Evolutionary conservation across 1,139 yeast genomes (phyloP), one percentile per base, ranked within the genome.

Genomic region (Tardiomyces depauwii): DNA sequence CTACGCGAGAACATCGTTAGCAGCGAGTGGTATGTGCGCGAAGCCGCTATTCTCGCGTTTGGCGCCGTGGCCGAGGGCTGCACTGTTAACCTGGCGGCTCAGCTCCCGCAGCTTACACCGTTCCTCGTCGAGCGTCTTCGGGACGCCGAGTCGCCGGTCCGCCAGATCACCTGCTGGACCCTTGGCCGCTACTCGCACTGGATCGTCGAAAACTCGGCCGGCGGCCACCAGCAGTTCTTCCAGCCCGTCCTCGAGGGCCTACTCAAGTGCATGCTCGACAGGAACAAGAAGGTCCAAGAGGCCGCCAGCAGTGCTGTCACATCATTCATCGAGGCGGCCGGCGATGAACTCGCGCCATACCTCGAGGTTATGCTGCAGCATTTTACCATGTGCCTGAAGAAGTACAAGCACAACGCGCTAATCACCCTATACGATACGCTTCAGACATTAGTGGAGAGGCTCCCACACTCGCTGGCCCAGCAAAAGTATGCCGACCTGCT

Each of bases 121-220:
- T 89, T 82, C 59, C 71, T 91, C 51, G 89, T 88, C 27, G 87
- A 87, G 48, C 73, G 94, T 57, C 67, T 89, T 51, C 72, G 72
- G 47, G 96, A 89, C 62, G 64, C 68, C 13, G 84, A 88, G 64
- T 82, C 95, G 7, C 76, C 95, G 42, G 95, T 91, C 10, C 75
- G 97, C 54, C 95, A 87, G 63, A 91, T 91, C 46, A 72, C 95
- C 0, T 89, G 97, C 67, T 91, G 98, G 98, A 86, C 97, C 0
- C 68, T 91, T 44, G 83, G 95, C 40, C 73, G 97, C 49, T 91
- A 81, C 61, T 76, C 94, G 1, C 59, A 76, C 2, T 89, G 96
- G 96, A 83, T 89, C 18, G 59, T 61, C 39, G 55, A 55, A 32
- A 54, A 57, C 42, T 54, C 62, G 13, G 80, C 80, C 32, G 84